These are phyloP conservation scores for Primulina eburnea DNA, from an alignment of 257 asterid genomes.

Conservation along the genomic window DNA sequence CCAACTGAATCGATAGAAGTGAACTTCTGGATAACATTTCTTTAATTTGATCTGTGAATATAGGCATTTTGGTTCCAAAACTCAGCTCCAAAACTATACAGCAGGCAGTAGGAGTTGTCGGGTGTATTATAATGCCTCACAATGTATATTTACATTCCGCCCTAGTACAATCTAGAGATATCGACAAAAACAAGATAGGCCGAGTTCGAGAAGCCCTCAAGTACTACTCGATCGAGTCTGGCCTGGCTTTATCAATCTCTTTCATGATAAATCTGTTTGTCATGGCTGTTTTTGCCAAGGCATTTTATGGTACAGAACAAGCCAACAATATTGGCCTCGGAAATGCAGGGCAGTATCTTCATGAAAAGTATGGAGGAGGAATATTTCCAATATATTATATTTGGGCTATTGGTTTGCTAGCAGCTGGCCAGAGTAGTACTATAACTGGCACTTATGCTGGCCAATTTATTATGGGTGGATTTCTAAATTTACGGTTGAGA, in stretches of 20 bases:
- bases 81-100: slow-evolving; percentile 66
- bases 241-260: slow-evolving; percentile 56
- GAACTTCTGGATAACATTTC: not conserved
- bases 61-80: slow-evolving; percentile 71
- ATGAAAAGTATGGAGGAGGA: slow-evolving; percentile 78
- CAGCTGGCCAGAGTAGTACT: slow-evolving; percentile 88
- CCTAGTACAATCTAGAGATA: slow-evolving; percentile 68
- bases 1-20: not conserved
- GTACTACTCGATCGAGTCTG: slow-evolving; percentile 76
- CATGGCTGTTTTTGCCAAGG: slow-evolving; percentile 75
- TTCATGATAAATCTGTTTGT: slow-evolving; percentile 69
- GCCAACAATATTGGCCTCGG: slow-evolving; percentile 67
- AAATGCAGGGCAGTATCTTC: slow-evolving; percentile 72
- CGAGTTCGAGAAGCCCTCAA: slow-evolving; percentile 64
- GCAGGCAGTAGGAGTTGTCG: slow-evolving; percentile 85
- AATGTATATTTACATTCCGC: slow-evolving; percentile 79
- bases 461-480: slow-evolving; percentile 82
- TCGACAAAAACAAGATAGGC: slow-evolving; percentile 55
- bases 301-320: slow-evolving; percentile 59
- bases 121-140: slow-evolving; percentile 86
- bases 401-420: slow-evolving; percentile 76
- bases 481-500: slow-evolving; percentile 57
- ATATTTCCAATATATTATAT: slow-evolving; percentile 63
- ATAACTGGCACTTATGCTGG: slow-evolving; percentile 84
- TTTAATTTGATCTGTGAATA: not conserved